These are phyloP conservation scores for Psilocybe azurescens DNA, from an alignment of 768 basidiomycete species.

Conservation along the genomic window DNA sequence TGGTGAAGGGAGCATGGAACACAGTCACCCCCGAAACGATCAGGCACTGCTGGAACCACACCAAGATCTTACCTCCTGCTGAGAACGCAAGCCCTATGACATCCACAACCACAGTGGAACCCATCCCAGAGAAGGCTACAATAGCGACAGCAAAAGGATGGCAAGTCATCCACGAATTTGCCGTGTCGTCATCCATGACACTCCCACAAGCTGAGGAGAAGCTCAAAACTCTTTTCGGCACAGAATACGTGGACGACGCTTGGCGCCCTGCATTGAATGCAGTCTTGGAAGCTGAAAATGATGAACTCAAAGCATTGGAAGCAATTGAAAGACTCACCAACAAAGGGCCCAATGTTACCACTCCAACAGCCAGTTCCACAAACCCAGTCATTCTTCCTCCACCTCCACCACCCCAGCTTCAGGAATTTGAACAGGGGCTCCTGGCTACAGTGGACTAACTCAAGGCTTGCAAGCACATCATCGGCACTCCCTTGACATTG, in stretches of 20 bases:
- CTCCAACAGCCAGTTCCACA: neutral
- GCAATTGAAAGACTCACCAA: neutral
- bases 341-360: neutral
- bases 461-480: neutral
- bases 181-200: neutral
- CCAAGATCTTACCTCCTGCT: conserved; percentile 35
- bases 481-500: neutral
- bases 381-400: neutral
- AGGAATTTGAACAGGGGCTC: neutral
- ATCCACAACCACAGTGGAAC: neutral
- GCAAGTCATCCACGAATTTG: neutral
- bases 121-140: too few relatives aligned
- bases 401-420: neutral
- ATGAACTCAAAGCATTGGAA: neutral
- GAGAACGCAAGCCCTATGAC: neutral
- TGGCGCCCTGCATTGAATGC: neutral
- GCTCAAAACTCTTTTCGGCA: neutral
- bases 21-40: conserved; percentile 38
- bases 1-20: conserved; percentile 38
- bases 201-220: neutral
- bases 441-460: neutral
- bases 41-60: conserved; percentile 42
- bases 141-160: neutral
- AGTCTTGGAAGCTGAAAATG: neutral
- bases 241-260: neutral